Evolutionary conservation across 2,329 filamentous ascomycete genomes (phyloP), one percentile per base, ranked within the genome.

Genomic region (Microdochium bolleyi): DNA sequence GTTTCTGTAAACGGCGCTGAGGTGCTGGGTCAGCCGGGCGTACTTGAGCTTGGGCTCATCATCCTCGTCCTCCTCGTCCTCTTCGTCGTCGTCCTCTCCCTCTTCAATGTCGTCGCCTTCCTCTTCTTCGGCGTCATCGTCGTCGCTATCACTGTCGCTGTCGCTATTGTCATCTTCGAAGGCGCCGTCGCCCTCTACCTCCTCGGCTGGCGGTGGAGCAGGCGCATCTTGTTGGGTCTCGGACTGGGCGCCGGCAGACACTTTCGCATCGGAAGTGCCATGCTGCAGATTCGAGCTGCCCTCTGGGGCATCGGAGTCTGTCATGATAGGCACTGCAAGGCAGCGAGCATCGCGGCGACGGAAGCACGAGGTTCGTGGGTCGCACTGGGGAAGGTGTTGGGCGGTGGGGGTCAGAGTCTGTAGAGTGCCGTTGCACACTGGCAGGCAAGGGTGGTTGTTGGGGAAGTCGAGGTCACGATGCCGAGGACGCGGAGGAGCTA

Each of bases 41-140:
- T 96, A 96, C 71, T 99, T 99, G 62, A 99, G 81, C 64, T 86
- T 87, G 25, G 94, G 95, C 70, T 97, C 92, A 19, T 97, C 92
- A 5, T 96, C 92, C 2, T 94, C 91, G 0, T 92, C 89, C 0
- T 95, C 89, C 0, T 87, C 85, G 0, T 88, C 86, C 0, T 90
- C 87, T 0, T 85, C 84, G 0, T 84, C 81, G 0, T 84, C 75
- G 0, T 74, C 71, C 0, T 70, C 73, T 0, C 71, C 73, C 0
- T 73, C 73, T 0, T 73, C 74, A 0, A 75, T 76, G 0, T 74
- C 73, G 0, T 76, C 77, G 0, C 73, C 70, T 0, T 69, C 70
- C 0, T 52, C 54, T 24, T 51, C 50, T 3, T 51, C 56, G 2
- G 70, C 68, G 3, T 67, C 69, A 25, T 38, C 34, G 34, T 38